These are phyloP conservation scores for Ambrosia trifida DNA, from an alignment of 129 eudicot genomes.

Conservation along the genomic window DNA sequence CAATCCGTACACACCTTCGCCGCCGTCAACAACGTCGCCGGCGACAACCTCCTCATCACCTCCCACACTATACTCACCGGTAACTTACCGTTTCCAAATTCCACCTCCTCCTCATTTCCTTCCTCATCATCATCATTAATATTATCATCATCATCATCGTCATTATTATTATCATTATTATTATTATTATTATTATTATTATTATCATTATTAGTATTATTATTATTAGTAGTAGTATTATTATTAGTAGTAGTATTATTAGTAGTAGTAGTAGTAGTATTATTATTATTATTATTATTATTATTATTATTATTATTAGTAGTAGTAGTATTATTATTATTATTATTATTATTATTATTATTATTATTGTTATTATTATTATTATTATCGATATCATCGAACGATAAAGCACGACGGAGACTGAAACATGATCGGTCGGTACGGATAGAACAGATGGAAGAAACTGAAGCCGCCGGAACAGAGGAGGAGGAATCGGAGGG, in stretches of 20 bases:
- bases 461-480: slow-evolving; percentile 21
- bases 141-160: slow-evolving; percentile 27
- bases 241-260: too few species aligned
- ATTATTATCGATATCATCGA: slow-evolving; percentile 53
- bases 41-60: slow-evolving; percentile 76
- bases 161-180: slow-evolving; percentile 29
- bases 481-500: slow-evolving; percentile 34
- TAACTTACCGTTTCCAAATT: slow-evolving; percentile 41
- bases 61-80: slow-evolving; percentile 69
- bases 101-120: slow-evolving; percentile 38
- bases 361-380: slow-evolving; percentile 30
- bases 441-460: slow-evolving; percentile 38
- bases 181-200: slow-evolving; percentile 33
- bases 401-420: slow-evolving; percentile 68
- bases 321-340: too few species aligned
- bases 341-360: slow-evolving; percentile 19
- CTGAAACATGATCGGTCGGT: slow-evolving; percentile 32
- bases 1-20: slow-evolving; percentile 86
- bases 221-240: too few species aligned
- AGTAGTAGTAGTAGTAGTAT: too few species aligned
- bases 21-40: slow-evolving; percentile 68
- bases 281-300: slow-evolving; percentile 26
- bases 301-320: slow-evolving; percentile 27
- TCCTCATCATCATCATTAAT: slow-evolving; percentile 33
- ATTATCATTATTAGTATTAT: too few species aligned